Evolutionary conservation across 2,329 filamentous ascomycete species (phyloP), one percentile per base, ranked within the genome.

Genomic region (Xylaria sp.): DNA sequence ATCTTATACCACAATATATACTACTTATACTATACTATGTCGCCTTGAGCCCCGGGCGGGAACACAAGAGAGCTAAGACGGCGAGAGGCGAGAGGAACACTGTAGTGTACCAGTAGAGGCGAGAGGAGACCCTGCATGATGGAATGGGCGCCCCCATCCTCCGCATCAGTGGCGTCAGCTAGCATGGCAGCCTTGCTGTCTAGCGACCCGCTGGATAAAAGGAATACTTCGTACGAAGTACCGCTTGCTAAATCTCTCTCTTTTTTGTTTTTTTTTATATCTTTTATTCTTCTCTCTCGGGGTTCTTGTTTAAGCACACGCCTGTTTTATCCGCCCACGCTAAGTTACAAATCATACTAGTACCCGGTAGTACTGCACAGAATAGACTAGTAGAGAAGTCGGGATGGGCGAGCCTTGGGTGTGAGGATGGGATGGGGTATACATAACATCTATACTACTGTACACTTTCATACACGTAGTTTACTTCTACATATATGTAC

Each of bases 161-260:
- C 76, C 74, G 75, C 77, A 78, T 78, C 76, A 76, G 75, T 78
- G 76, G 77, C 76, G 76, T 75, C 72, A 71, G 70, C 74, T 76
- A 76, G 72, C 66, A 71, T 41, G 53, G 60, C 68, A 71, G 66
- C 66, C 68, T 72, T 70, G 60, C 53, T 65, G 57, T 62, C 57
- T n/a, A 57, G 61, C 20, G 65, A 64, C 57, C 61, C 59, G 61
- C 60, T 69, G 48, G 67, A 34, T 61, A 69, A 58, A 69, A 52
- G 36, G 43, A 59, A 65, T 28, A 30, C 13, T 23, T 7, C 15
- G 39, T 41, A 41, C 3, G 39, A 4, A 45, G 18, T 25, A 30
- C 63, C 56, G 52, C 50, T 61, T 61, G 57, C 45, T 43, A 65
- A 70, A 68, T 70, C 50, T 65, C 57, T 69, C 48, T 18, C 15